phyloP scores from a whole-genome alignment of 441 rosid genomes.

The Rhodomyrtus psidioides region DNA sequence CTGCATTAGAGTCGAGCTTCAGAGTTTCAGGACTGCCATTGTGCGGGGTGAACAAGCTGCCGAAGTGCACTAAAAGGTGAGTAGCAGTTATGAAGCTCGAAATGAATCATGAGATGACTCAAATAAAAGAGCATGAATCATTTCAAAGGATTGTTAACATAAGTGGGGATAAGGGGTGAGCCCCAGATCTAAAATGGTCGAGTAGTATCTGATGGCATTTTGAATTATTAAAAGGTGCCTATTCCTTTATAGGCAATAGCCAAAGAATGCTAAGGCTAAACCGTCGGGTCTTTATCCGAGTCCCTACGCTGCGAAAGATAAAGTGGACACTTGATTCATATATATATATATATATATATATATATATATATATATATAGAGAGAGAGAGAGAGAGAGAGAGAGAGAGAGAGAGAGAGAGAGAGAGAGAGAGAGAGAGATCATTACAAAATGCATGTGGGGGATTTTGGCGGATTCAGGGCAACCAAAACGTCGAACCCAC shows the following conservation, averaged over 20 bases:
- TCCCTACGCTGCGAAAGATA: not conserved
- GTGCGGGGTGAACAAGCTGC: not conserved
- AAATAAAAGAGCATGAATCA: not conserved
- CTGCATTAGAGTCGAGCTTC: not conserved
- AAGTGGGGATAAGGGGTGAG: not conserved
- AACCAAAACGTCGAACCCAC: not conserved
- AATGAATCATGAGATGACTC: not conserved
- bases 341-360: too few species aligned
- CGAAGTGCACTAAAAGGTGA: not conserved
- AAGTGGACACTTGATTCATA: too few species aligned
- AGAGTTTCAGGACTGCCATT: not conserved
- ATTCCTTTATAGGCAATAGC: not conserved
- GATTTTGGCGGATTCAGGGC: not conserved
- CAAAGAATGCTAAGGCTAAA: not conserved
- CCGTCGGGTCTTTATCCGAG: not conserved
- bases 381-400: too few species aligned
- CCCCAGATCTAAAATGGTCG: not conserved
- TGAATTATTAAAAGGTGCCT: not conserved
- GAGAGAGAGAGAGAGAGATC: too few species aligned
- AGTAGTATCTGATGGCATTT: not conserved
- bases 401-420: too few species aligned
- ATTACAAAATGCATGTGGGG: not conserved
- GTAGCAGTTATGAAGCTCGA: not conserved
- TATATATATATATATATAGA: too few species aligned
- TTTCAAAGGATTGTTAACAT: not conserved